These are phyloP conservation scores for Aureobasidium pullulans DNA, from an alignment of 2,329 filamentous ascomycete species.

Conservation along the genomic window DNA sequence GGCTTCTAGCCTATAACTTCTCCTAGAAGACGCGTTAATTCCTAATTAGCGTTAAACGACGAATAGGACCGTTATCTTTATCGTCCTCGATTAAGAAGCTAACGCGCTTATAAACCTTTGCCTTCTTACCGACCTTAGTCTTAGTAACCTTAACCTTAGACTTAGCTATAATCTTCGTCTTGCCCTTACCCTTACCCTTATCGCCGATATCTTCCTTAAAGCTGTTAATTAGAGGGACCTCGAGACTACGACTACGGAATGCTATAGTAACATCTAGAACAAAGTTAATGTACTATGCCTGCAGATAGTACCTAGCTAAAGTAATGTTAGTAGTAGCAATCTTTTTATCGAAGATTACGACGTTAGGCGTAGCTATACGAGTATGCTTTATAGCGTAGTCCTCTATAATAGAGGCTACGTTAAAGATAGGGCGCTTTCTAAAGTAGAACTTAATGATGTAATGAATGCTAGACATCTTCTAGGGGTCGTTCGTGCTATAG, in stretches of 20 bases:
- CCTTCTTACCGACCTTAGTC: background rate
- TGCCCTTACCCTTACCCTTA: background rate
- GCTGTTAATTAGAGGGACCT: background rate
- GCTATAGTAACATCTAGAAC: background rate
- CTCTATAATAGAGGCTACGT: background rate
- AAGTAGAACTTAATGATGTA: conserved; percentile 4
- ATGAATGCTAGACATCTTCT: conserved; percentile 1
- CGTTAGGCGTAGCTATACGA: background rate
- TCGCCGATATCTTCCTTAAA: background rate
- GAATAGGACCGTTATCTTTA: background rate
- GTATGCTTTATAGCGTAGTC: conserved; percentile 4
- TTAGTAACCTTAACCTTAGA: background rate
- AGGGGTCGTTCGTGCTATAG: background rate
- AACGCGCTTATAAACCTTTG: background rate
- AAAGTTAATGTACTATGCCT: background rate
- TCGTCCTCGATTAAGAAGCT: background rate
- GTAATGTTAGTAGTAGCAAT: background rate
- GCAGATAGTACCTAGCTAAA: background rate
- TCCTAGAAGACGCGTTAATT: too few species aligned
- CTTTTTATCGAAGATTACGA: background rate
- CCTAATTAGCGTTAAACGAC: background rate
- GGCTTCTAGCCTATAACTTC: too few species aligned
- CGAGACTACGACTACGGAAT: background rate
- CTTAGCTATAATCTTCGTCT: background rate
- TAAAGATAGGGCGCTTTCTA: background rate